phyloP scores from a whole-genome alignment of 1,284 basidiomycete species.

The Ustilago esculenta region DNA sequence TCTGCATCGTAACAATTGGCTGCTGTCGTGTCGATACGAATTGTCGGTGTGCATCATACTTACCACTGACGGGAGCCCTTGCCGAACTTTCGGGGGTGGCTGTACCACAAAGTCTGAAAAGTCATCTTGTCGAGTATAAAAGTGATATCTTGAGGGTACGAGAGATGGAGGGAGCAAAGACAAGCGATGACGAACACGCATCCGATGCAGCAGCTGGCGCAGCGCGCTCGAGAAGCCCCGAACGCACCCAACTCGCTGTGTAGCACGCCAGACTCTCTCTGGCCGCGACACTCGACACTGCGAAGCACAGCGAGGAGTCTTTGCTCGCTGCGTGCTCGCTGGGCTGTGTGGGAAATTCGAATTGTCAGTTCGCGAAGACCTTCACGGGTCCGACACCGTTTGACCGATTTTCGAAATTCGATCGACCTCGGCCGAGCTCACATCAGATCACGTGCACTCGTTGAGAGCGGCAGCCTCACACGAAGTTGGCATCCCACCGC shows the following conservation, averaged over 20 bases:
- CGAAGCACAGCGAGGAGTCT: too few relatives aligned
- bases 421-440: conserved; percentile 7
- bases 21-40: conserved; percentile 3
- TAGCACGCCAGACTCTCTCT: too few relatives aligned
- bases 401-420: not conserved
- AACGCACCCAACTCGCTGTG: too few relatives aligned
- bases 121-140: conserved; percentile 60
- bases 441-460: conserved; percentile 2
- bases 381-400: not conserved
- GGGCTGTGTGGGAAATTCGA: too few relatives aligned
- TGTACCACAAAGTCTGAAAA: conserved; percentile 65
- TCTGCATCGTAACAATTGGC: not conserved
- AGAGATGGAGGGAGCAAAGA: conserved; percentile 36
- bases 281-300: too few relatives aligned
- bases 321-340: too few relatives aligned
- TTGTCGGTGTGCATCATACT: conserved; percentile 31
- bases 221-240: not conserved
- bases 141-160: conserved; percentile 41
- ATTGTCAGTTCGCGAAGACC: too few relatives aligned
- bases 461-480: too few relatives aligned
- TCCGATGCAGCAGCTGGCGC: conserved; percentile 9
- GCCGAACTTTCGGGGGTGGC: conserved; percentile 62
- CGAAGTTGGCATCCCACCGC: too few relatives aligned
- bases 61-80: conserved; percentile 66
- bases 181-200: conserved; percentile 26